These are phyloP conservation scores for Trichoderma endophyticum DNA, from an alignment of 2,329 filamentous ascomycete species.

Conservation along the genomic window DNA sequence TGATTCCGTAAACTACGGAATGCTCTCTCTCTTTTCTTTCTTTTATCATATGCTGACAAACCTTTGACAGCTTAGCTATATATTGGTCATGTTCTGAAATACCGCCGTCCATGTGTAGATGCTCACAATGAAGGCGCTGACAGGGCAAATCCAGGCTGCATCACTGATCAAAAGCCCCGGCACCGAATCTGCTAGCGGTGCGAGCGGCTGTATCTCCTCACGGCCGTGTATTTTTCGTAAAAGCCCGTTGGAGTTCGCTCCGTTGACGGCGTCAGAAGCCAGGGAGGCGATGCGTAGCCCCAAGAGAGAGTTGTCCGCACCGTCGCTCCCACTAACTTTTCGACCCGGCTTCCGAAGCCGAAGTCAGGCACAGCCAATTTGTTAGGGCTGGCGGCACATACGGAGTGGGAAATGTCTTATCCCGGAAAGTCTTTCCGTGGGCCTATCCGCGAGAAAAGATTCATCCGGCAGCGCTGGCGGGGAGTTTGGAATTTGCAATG, in stretches of 20 bases:
- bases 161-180: neutral
- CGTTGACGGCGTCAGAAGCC: neutral
- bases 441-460: neutral
- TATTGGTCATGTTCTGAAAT: slow-evolving; percentile 1
- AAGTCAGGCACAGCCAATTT: neutral
- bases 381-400: neutral
- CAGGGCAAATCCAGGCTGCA: neutral
- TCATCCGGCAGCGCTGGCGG: slow-evolving; percentile 4
- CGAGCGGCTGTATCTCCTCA: neutral
- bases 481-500: neutral
- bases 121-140: neutral
- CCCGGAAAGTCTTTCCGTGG: neutral
- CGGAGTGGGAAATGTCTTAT: slow-evolving; percentile 8
- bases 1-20: neutral
- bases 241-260: neutral
- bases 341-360: slow-evolving; percentile 13
- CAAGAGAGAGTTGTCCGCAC: neutral
- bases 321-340: neutral
- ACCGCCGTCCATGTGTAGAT: neutral
- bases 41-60: neutral
- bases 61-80: neutral
- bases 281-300: neutral
- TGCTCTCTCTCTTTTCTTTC: neutral
- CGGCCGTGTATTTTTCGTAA: slow-evolving; percentile 1
- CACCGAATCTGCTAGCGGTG: neutral